A percentile compares a stretch with the other conserved stretches of the same genome.
Conservation (phyloP, 169 alveolate species). For the Plasmodium malariae region DNA sequence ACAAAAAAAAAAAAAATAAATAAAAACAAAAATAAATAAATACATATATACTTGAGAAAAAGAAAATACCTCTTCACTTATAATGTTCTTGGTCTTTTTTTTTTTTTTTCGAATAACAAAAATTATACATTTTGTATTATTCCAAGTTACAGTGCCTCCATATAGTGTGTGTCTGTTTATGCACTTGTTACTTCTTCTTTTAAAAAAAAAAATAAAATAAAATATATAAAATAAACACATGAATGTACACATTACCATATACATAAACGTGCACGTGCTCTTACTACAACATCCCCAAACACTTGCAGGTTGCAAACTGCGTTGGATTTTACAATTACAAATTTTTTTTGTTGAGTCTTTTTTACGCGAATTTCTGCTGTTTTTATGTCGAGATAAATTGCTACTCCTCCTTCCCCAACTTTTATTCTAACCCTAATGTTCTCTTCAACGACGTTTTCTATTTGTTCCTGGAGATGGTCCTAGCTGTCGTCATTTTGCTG, state of each 20-base stretch:
- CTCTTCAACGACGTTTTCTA: constrained; percentile 63
- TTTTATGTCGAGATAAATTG: constrained; percentile 44
- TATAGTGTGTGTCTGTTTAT: no score
- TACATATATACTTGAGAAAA: no score
- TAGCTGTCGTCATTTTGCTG: constrained; percentile 39
- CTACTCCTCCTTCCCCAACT: constrained; percentile 43
- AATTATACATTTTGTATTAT: no score
- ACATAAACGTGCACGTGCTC: not conserved
- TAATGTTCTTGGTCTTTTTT: no score
- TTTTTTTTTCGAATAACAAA: no score
- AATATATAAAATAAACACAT: not conserved
- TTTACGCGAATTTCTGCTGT: constrained; percentile 47
- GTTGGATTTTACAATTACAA: constrained; percentile 74
- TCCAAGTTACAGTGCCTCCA: no score
- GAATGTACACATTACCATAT: not conserved
- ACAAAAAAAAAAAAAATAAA: not conserved
- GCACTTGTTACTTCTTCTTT: no score
- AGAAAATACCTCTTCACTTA: no score
- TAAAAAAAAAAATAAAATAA: no score
- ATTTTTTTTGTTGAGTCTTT: constrained; percentile 53
- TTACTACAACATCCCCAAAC: not conserved
- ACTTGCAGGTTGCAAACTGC: constrained; percentile 77
- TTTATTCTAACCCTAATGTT: constrained; percentile 49
- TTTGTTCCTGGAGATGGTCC: constrained; percentile 46
- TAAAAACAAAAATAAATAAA: not conserved